Evolutionary conservation across 2,329 filamentous ascomycete species (phyloP).

Genomic region (Fusarium sp.): DNA sequence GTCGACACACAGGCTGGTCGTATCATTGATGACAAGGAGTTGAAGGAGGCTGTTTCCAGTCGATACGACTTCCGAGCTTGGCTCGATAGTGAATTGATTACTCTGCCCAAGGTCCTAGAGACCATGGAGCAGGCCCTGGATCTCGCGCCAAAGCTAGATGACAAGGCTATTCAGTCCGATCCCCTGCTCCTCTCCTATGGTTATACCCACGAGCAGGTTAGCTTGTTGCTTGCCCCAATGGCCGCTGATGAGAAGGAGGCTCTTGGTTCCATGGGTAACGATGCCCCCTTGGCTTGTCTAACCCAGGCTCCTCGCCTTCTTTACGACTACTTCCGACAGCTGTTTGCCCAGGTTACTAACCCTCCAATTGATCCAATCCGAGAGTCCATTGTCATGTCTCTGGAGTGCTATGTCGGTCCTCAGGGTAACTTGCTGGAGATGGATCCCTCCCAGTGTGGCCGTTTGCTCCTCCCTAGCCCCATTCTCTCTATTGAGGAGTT

Average conservation of each 20-base stretch:
- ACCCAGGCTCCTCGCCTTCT: constrained; percentile 88
- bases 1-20: constrained; percentile 90
- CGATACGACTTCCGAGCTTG: constrained; percentile 88
- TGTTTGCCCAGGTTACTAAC: constrained; percentile 98
- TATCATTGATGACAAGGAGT: constrained; percentile 92
- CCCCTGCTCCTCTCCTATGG: constrained; percentile 86
- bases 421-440: constrained; percentile 96
- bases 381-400: constrained; percentile 97
- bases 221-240: constrained; percentile 91
- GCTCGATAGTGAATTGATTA: constrained; percentile 87
- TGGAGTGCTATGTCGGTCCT: constrained; percentile 95
- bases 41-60: constrained; percentile 88
- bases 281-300: constrained; percentile 90
- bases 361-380: constrained; percentile 96
- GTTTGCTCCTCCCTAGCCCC: constrained; percentile 86
- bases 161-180: constrained; percentile 80
- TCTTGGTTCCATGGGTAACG: constrained; percentile 97
- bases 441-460: constrained; percentile 86
- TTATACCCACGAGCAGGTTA: constrained; percentile 95
- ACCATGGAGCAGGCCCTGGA: constrained; percentile 68
- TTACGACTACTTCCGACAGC: constrained; percentile 96
- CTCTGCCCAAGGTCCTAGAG: constrained; percentile 77
- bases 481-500: constrained; percentile 91
- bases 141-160: constrained; percentile 72
- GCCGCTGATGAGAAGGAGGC: constrained; percentile 97